Evolutionary conservation across 139 green algal species (phyloP), one percentile per base, ranked within the genome.

Genomic region (Medakamo hakoo): DNA sequence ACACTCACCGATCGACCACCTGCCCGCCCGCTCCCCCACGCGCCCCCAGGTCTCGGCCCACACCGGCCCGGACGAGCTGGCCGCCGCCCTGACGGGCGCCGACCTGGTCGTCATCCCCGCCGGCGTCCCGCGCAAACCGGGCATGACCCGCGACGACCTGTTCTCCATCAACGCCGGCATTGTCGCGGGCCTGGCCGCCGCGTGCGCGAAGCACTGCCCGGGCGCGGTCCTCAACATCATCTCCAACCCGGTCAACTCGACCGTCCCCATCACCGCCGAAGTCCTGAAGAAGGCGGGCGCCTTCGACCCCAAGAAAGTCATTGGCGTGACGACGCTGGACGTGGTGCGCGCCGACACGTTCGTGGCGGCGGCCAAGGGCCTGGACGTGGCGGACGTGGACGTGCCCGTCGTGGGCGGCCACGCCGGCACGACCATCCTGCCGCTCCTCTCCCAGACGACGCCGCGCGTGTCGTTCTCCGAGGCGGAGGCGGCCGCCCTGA

Each of bases 101-200:
- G 79, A 96, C 25, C 68, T 98, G 48, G 90, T 98, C 2, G 72
- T 99, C 75, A 99, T 99, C 63, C 93, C 93, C 26, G 88, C 88
- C 73, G 86, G 87, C 52, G 83, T 95, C 16, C 92, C 92, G 2
- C 83, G 92, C 62, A 98, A 98, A 81, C 92, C 92, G 21, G 92
- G 92, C 73, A 98, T 98, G 92, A 97, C 92, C 4, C 84, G 92
- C 27, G 92, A 98, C 68, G 92, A 98, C 71, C 80, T 98, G 20
- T 98, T 98, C 86, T 92, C 95, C 73, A 97, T 96, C 78, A 99
- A 99, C 69, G 92, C 92, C 2, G 82, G 87, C 63, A 99, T 99
- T 61, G 93, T 99, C 3, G 81, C 83, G 63, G 73, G 55, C n/a
- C 83, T 99, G 29, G 73, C 75, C 24, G 81, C 93, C 73, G 88